Percentiles rank a stretch among this genome's conserved stretches.
Evolutionary conservation across 805 yeast genomes (phyloP).

Genomic region (Cyberlindnera veronae): DNA sequence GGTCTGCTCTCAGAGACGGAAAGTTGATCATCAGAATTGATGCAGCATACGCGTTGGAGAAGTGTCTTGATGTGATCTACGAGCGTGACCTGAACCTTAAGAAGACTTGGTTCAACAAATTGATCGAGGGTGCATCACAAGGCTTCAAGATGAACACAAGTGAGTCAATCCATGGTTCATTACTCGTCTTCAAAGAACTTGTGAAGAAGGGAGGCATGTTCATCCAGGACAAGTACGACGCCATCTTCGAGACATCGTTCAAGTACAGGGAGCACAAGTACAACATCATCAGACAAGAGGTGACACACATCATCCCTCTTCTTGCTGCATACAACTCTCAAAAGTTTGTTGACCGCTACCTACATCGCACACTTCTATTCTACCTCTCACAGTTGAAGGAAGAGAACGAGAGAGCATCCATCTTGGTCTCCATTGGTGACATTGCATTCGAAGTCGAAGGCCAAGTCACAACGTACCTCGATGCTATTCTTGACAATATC

Average conservation of each 20-base stretch:
- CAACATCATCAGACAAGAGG: conserved; percentile 72
- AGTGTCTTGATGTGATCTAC: conserved; percentile 74
- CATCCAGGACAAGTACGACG: conserved; percentile 67
- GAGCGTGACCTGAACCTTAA: conserved; percentile 71
- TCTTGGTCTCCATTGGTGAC: conserved; percentile 78
- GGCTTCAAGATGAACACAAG: conserved; percentile 50
- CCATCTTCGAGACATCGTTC: conserved; percentile 71
- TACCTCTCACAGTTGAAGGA: conserved; percentile 76
- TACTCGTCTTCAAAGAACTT: conserved; percentile 78
- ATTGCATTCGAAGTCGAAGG: conserved; percentile 73
- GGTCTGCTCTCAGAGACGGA: conserved; percentile 83
- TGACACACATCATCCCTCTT: conserved; percentile 79
- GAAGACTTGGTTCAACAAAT: conserved; percentile 68
- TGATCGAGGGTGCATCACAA: conserved; percentile 63
- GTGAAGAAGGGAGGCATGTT: conserved; percentile 69
- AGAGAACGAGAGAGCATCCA: conserved; percentile 70
- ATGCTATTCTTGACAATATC: conserved; percentile 79
- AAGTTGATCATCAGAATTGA: conserved; percentile 74
- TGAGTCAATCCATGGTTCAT: conserved; percentile 84
- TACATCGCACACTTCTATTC: conserved; percentile 75
- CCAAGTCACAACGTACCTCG: conserved; percentile 82
- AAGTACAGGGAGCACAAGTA: conserved; percentile 75
- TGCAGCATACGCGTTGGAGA: conserved; percentile 75
- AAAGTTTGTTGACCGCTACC: conserved; percentile 72
- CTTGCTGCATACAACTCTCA: conserved; percentile 75